Conservation (phyloP, 169 alveolate genomes). For the Eimeria falciformis region DNA sequence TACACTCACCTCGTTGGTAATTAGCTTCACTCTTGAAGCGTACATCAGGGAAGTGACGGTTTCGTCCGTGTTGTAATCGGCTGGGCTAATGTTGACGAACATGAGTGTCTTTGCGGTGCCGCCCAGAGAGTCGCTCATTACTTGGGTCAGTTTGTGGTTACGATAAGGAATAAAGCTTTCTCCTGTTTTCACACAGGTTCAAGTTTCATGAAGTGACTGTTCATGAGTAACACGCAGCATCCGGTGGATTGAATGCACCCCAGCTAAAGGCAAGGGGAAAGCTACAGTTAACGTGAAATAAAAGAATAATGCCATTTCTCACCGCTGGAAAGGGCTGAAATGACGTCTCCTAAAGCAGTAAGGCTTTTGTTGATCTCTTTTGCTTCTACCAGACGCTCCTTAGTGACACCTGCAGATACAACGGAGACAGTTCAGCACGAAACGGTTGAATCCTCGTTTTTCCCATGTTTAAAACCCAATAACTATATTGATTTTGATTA, state of each 20-base stretch:
- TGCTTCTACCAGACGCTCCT: conserved; percentile 89
- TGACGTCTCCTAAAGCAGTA: conserved; percentile 93
- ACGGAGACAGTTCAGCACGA: not conserved
- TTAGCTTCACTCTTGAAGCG: conserved; percentile 91
- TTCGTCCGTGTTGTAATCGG: conserved; percentile 91
- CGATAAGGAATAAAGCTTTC: conserved; percentile 90
- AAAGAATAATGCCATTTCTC: not conserved
- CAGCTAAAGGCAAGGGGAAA: not conserved
- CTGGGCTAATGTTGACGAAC: conserved; percentile 93
- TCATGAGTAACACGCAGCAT: not conserved
- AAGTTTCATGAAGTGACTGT: not conserved
- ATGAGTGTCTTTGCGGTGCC: conserved; percentile 93
- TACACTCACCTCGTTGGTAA: conserved; percentile 84
- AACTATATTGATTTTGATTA: no score
- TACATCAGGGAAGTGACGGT: conserved; percentile 88
- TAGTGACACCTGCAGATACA: conserved; percentile 67
- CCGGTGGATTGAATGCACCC: no score
- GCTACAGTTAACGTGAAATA: no score
- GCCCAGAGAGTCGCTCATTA: conserved; percentile 92
- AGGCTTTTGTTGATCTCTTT: conserved; percentile 90
- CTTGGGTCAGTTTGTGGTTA: conserved; percentile 90
- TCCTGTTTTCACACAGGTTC: conserved; percentile 27
- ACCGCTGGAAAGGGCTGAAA: conserved; percentile 87
- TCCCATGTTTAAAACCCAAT: no score
- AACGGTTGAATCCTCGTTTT: no score